These are phyloP conservation scores for Claviceps sp. DNA, from an alignment of 2,329 filamentous ascomycete species.

Conservation along the genomic window DNA sequence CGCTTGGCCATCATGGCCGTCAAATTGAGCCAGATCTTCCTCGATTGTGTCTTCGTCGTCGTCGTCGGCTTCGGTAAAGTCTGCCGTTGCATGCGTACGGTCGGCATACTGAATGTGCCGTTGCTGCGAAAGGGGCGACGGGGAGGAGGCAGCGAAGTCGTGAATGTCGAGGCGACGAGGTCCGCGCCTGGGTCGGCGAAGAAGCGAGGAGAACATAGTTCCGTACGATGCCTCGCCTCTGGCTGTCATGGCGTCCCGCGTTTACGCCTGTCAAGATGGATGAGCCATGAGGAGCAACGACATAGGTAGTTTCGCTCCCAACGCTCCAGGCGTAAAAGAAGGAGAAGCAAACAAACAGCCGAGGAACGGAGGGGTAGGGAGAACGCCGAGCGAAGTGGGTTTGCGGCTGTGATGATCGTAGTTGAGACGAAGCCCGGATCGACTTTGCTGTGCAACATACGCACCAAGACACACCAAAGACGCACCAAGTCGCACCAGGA, in stretches of 20 bases:
- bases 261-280: constrained; percentile 13
- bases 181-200: constrained; percentile 20
- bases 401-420: not conserved
- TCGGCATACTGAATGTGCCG: constrained; percentile 15
- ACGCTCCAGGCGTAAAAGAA: not conserved
- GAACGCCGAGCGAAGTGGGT: not conserved
- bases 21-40: constrained; percentile 17
- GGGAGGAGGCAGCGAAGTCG: constrained; percentile 18
- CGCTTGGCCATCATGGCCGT: constrained; percentile 31
- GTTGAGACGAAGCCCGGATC: not conserved
- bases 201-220: constrained; percentile 25
- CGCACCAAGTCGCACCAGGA: not conserved
- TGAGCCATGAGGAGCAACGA: constrained; percentile 11
- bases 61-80: constrained; percentile 52
- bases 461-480: not conserved
- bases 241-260: constrained; percentile 6
- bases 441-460: not conserved
- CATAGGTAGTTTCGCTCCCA: not conserved
- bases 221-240: constrained; percentile 5
- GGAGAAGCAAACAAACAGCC: constrained; percentile 1
- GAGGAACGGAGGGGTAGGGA: not conserved
- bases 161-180: constrained; percentile 20
- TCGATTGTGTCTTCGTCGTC: constrained; percentile 29
- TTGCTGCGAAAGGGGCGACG: constrained; percentile 16
- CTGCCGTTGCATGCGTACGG: constrained; percentile 42